phyloP scores from a whole-genome alignment of 768 basidiomycete species.

The Leccinum boreale region DNA sequence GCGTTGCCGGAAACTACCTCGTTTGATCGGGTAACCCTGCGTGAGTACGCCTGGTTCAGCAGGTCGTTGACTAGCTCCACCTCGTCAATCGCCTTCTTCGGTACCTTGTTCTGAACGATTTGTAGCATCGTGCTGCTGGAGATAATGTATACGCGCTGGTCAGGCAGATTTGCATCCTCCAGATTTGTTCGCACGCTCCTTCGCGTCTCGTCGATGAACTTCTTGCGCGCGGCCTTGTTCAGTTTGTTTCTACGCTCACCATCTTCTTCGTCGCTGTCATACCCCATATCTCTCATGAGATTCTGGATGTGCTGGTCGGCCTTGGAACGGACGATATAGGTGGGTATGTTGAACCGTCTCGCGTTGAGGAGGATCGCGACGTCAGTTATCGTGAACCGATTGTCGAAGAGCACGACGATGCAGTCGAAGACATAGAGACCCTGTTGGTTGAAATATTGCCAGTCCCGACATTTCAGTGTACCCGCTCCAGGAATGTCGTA shows the following conservation, averaged over 20 bases:
- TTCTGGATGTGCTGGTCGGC: conserved; percentile 32
- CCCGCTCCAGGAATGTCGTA: conserved; percentile 37
- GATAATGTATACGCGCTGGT: conserved; percentile 28
- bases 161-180: conserved; percentile 15
- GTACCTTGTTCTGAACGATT: conserved; percentile 7
- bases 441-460: conserved; percentile 36
- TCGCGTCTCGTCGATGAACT: conserved; percentile 23
- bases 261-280: conserved; percentile 19
- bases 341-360: conserved; percentile 30
- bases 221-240: conserved; percentile 13
- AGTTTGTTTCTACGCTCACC: conserved; percentile 5
- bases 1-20: not conserved
- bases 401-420: conserved; percentile 33
- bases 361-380: conserved; percentile 32
- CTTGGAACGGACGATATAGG: conserved; percentile 36
- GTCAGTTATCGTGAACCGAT: conserved; percentile 34
- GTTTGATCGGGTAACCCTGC: not conserved
- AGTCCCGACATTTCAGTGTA: conserved; percentile 30
- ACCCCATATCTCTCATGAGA: conserved; percentile 23
- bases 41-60: conserved; percentile 4
- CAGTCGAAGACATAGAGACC: conserved; percentile 37
- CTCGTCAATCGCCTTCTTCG: conserved; percentile 16
- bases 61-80: conserved; percentile 9
- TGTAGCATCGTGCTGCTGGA: conserved; percentile 17
- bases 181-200: conserved; percentile 17